phyloP scores from a whole-genome alignment of 352 stramenopile species.

The Pythium phragmiticola region DNA sequence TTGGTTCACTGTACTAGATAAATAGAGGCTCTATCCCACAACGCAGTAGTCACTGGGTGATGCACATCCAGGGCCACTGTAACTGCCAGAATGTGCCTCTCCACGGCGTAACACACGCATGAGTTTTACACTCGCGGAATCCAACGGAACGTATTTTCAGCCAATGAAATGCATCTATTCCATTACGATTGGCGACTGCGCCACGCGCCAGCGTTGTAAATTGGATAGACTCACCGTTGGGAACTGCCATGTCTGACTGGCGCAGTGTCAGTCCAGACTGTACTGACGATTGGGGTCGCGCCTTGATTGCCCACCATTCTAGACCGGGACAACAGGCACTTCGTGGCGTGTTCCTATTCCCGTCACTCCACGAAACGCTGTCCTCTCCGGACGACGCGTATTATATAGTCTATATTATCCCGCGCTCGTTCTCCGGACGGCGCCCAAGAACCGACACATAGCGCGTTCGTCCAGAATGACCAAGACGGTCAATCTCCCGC shows the following conservation, averaged over 20 bases:
- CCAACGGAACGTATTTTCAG: background rate
- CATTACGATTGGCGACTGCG: background rate
- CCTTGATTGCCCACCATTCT: background rate
- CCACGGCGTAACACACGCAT: background rate
- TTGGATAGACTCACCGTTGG: background rate
- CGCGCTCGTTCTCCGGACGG: background rate
- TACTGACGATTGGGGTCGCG: too few species aligned
- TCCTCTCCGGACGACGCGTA: slow-evolving; percentile 7
- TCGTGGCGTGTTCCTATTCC: background rate
- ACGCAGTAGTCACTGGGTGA: too few species aligned
- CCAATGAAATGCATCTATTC: background rate
- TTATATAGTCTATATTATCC: background rate
- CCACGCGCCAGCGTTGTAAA: too few species aligned
- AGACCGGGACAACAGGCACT: background rate
- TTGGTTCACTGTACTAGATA: background rate
- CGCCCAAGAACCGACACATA: background rate
- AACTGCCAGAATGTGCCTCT: background rate
- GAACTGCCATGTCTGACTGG: background rate
- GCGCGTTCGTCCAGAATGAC: background rate
- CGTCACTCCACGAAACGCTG: slow-evolving; percentile 5
- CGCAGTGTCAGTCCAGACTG: too few species aligned
- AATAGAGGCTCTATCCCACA: too few species aligned
- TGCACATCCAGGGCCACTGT: too few species aligned
- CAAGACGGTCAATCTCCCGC: slow-evolving; percentile 33
- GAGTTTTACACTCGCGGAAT: background rate